Conservation (phyloP, 2,329 filamentous ascomycete species). For the Kalmusia sp. region DNA sequence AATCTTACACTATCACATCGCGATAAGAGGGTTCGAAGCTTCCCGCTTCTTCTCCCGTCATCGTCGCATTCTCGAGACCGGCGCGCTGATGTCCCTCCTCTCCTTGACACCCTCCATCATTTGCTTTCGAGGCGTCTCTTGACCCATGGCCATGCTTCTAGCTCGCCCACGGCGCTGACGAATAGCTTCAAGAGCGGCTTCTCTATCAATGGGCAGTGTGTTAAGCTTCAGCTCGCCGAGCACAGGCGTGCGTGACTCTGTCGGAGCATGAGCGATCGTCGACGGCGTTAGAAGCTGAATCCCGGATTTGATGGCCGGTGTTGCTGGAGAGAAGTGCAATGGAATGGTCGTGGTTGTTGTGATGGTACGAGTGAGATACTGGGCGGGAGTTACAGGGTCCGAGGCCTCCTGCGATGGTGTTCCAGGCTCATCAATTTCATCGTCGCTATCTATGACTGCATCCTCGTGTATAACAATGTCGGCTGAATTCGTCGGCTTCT, state of each 20-base stretch:
- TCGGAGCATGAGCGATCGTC: constrained; percentile 44
- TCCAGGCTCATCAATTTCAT: constrained; percentile 35
- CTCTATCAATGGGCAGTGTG: constrained; percentile 59
- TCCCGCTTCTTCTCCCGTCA: constrained; percentile 18
- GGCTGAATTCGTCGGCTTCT: constrained; percentile 15
- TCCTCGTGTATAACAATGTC: constrained; percentile 42
- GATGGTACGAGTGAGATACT: constrained; percentile 49
- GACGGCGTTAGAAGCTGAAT: constrained; percentile 39
- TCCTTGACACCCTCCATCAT: constrained; percentile 60
- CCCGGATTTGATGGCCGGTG: constrained; percentile 38
- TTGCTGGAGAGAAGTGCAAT: constrained; percentile 53
- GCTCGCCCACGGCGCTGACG: constrained; percentile 74
- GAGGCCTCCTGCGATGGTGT: constrained; percentile 27
- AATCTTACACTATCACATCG: constrained; percentile 7
- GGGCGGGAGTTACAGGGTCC: constrained; percentile 41
- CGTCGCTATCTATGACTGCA: constrained; percentile 38
- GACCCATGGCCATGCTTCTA: constrained; percentile 70
- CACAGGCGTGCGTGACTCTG: constrained; percentile 35
- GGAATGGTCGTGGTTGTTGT: constrained; percentile 58
- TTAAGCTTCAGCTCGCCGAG: constrained; percentile 43
- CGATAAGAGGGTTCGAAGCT: background rate
- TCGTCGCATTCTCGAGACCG: constrained; percentile 40
- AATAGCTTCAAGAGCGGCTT: constrained; percentile 78
- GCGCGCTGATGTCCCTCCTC: constrained; percentile 57
- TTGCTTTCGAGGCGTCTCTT: constrained; percentile 66